A percentile compares a stretch with the other conserved stretches of the same genome.
phyloP scores from a whole-genome alignment of 192 early-diverging fungal genomes.

The Chytriomyces hyalinus region DNA sequence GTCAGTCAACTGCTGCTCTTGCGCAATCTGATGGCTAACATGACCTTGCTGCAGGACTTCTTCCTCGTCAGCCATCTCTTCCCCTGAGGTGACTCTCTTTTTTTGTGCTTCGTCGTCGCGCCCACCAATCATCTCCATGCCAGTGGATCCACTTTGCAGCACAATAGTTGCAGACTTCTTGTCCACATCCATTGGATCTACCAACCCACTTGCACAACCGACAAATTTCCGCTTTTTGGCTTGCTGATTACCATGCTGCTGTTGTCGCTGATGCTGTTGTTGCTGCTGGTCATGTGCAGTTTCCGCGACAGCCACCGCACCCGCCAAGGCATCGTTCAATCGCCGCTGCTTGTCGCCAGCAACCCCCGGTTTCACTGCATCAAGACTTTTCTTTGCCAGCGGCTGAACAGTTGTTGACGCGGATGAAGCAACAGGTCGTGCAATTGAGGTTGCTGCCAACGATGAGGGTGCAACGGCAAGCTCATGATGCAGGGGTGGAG shows the following conservation, averaged over 20 bases:
- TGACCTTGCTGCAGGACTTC: background rate
- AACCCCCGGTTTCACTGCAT: too few species aligned
- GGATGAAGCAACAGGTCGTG: background rate
- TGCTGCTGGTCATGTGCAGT: background rate
- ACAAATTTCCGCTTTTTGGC: background rate
- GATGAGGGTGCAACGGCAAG: background rate
- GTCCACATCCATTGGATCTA: background rate
- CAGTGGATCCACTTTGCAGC: background rate
- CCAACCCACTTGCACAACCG: background rate
- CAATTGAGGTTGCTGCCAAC: background rate
- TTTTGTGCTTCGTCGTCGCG: background rate
- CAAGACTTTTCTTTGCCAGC: background rate
- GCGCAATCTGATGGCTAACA: background rate
- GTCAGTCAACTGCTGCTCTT: background rate
- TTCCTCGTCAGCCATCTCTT: background rate
- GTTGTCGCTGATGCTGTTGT: too few species aligned
- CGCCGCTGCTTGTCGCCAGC: background rate
- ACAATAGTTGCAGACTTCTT: background rate
- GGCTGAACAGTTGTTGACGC: background rate
- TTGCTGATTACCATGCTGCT: background rate
- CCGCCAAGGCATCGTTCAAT: background rate
- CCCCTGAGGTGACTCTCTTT: background rate
- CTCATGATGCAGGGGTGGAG: slow-evolving; percentile 30
- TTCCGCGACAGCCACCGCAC: background rate
- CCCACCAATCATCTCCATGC: background rate